These are phyloP conservation scores for Salix arbutifolia DNA, from an alignment of 345 rosid species.

Conservation along the genomic window DNA sequence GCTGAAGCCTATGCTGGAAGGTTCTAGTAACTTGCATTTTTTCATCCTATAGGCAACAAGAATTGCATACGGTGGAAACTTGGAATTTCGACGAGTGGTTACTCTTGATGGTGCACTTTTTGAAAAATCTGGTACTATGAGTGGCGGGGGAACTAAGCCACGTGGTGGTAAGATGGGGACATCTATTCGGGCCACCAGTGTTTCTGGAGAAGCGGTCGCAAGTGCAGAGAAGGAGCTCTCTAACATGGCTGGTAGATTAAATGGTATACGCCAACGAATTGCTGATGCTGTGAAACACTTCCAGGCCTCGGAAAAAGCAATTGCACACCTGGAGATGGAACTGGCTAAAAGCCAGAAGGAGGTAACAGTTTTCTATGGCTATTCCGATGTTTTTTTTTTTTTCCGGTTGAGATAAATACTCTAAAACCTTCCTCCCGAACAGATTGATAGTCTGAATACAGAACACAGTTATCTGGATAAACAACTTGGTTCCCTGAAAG, in stretches of 20 bases:
- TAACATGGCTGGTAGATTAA: conserved; percentile 46
- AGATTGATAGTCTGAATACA: conserved; percentile 80
- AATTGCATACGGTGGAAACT: conserved; percentile 76
- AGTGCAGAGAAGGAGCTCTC: conserved; percentile 74
- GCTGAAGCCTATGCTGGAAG: neutral
- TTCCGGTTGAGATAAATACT: neutral
- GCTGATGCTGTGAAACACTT: conserved; percentile 60
- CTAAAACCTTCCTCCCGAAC: conserved; percentile 7
- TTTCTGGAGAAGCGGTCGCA: conserved; percentile 62
- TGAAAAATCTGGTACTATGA: conserved; percentile 97
- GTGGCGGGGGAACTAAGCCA: conserved; percentile 95
- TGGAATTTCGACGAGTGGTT: conserved; percentile 85
- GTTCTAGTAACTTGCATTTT: neutral
- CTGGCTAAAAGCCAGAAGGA: conserved; percentile 81
- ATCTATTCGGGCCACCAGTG: conserved; percentile 69
- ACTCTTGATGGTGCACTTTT: conserved; percentile 95
- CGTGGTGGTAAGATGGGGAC: conserved; percentile 98
- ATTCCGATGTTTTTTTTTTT: neutral
- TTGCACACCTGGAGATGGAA: conserved; percentile 70
- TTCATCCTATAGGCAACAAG: conserved; percentile 64
- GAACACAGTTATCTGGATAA: conserved; percentile 66
- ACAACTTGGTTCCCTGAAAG: conserved; percentile 72
- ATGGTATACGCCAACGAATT: conserved; percentile 50
- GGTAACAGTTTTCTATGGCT: conserved; percentile 35
- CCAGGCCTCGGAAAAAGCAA: conserved; percentile 62